A percentile compares a stretch with the other conserved stretches of the same genome.
These are phyloP conservation scores for Trametes hirsuta DNA, from an alignment of 1,284 basidiomycete species.

Conservation along the genomic window DNA sequence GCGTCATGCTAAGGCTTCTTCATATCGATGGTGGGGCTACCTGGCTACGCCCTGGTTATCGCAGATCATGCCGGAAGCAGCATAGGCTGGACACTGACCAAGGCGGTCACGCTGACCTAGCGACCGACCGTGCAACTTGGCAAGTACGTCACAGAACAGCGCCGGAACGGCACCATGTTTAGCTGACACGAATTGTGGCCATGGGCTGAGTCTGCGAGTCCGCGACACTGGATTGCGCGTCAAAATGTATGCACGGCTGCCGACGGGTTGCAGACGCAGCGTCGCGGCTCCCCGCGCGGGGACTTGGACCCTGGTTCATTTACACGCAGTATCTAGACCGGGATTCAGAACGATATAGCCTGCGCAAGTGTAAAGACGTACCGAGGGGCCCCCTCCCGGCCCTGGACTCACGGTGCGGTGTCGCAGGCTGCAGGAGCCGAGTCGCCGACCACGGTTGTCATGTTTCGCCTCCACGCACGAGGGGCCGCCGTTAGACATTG, in stretches of 20 bases:
- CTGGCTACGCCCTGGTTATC: not conserved
- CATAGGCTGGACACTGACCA: not conserved
- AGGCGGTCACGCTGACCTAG: not conserved
- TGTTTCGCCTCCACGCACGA: conserved; percentile 5
- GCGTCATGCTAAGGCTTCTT: not conserved
- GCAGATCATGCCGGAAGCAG: not conserved
- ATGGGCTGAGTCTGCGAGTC: too few species aligned
- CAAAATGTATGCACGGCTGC: too few species aligned
- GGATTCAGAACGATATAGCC: not conserved
- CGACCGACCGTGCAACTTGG: not conserved
- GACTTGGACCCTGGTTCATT: too few species aligned
- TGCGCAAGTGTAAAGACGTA: not conserved
- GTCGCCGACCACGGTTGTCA: not conserved
- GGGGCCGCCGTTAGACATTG: not conserved
- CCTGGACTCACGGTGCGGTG: not conserved
- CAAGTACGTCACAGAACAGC: too few species aligned
- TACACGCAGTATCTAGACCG: not conserved
- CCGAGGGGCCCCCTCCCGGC: not conserved
- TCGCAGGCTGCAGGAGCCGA: not conserved
- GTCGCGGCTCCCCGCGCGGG: too few species aligned
- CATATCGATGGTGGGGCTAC: not conserved
- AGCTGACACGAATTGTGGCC: too few species aligned
- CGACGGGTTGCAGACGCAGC: too few species aligned
- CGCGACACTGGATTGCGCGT: too few species aligned
- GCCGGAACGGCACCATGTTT: too few species aligned